Evolutionary conservation across 2,329 filamentous ascomycete genomes (phyloP).

Genomic region (Gnomoniopsis smithogilvyi): DNA sequence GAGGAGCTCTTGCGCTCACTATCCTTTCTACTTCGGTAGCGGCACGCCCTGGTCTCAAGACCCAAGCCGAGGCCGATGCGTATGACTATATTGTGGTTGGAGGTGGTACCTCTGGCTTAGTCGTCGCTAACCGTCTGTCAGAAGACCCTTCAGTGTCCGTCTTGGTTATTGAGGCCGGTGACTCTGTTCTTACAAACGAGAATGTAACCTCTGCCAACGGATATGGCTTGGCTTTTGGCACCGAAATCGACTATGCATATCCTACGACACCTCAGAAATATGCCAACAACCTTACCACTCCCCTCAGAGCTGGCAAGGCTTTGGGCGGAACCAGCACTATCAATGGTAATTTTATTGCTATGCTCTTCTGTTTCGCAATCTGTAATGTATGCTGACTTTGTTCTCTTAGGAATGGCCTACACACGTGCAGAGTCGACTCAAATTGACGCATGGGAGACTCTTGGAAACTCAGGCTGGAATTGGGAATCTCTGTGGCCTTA

Average conservation of each 20-base stretch:
- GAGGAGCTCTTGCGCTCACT: background rate
- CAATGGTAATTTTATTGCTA: background rate
- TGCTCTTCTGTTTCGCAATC: background rate
- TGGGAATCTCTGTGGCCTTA: conserved; percentile 28
- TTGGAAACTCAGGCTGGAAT: conserved; percentile 27
- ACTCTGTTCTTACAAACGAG: background rate
- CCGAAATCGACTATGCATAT: background rate
- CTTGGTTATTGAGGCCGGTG: conserved; percentile 38
- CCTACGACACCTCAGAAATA: background rate
- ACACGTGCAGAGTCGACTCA: conserved; percentile 1
- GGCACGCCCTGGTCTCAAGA: background rate
- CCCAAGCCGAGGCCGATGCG: background rate
- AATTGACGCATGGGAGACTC: conserved; percentile 26
- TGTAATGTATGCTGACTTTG: background rate
- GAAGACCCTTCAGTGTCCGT: conserved; percentile 33
- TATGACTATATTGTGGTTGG: conserved; percentile 45
- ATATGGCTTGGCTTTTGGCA: background rate
- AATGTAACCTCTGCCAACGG: background rate
- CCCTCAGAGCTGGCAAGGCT: conserved; percentile 2
- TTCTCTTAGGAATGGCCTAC: conserved; percentile 1
- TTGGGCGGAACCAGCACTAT: conserved; percentile 7
- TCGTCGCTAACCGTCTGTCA: conserved; percentile 39
- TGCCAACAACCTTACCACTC: background rate
- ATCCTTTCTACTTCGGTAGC: background rate
- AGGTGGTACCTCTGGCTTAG: conserved; percentile 45